Base-by-base conservation (phyloP, 78 protist species). In the Tieghemostelium lacteum region DNA sequence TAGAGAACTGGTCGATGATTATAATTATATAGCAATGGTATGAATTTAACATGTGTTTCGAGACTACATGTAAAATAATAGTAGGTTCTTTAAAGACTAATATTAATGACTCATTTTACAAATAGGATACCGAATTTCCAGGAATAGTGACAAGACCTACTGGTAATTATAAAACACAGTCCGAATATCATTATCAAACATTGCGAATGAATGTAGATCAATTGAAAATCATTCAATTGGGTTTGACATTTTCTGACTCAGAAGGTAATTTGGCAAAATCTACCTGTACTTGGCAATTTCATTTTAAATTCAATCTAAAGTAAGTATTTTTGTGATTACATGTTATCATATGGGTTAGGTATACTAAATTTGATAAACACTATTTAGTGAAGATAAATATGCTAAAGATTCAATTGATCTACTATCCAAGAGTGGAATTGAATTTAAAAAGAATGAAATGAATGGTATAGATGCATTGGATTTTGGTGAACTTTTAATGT, bases 91-190 rank as follows among this genome's bases (percentile, higher is more conserved):
- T n/a, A n/a, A n/a, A n/a, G n/a, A n/a, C n/a, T n/a, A n/a, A n/a
- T n/a, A n/a, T n/a, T n/a, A n/a, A n/a, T n/a, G n/a, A n/a, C n/a
- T n/a, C n/a, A n/a, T n/a, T n/a, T n/a, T n/a, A n/a, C n/a, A n/a
- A n/a, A n/a, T 34, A 95, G 98, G 99, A 98, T 89, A 98, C 99
- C 26, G 99, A 98, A 69, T 98, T 98, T 66, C 99, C 99, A 5
- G 99, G 99, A 16, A 93, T 95, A 33, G 98, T 97, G 16, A 97
- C 97, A 14, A 19, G 95, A 85, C 99, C 99, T 0, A 76, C 92
- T n/a, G 98, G 98, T 10, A 49, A 37, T 39, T 97, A 95, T 91
- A 37, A 58, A 49, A 74, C 70, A 29, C 24, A 73, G 49, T 37
- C 94, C 20, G 98, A 95, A 16, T 95, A 77, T 75, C 94, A 94